phyloP scores from a whole-genome alignment of 2,329 filamentous ascomycete species.

The Bimuria novae-zelandiae region DNA sequence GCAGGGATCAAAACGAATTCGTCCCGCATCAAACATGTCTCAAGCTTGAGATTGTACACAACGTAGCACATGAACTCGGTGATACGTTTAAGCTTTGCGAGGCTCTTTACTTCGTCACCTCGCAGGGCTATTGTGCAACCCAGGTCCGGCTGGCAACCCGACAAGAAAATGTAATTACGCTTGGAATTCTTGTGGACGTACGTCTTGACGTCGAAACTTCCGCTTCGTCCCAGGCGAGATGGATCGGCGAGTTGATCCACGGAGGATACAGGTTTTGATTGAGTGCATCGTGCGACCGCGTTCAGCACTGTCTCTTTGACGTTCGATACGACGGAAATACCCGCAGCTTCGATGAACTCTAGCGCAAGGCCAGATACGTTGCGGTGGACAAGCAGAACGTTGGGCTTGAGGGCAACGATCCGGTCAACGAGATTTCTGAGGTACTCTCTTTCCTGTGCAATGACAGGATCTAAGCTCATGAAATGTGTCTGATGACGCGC shows the following conservation, averaged over 20 bases:
- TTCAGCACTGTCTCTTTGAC: conserved; percentile 96
- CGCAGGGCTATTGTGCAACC: conserved; percentile 94
- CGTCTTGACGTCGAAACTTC: conserved; percentile 92
- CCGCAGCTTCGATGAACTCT: conserved; percentile 82
- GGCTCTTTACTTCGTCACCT: conserved; percentile 71
- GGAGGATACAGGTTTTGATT: conserved; percentile 90
- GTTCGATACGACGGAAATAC: conserved; percentile 93
- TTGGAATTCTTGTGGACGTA: conserved; percentile 84
- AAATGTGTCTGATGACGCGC: conserved; percentile 92
- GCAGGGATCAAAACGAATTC: conserved; percentile 84
- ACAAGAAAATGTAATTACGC: conserved; percentile 95
- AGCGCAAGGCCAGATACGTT: conserved; percentile 90
- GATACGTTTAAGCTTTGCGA: conserved; percentile 85
- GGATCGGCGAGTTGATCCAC: conserved; percentile 86
- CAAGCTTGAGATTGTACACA: conserved; percentile 94
- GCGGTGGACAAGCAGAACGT: conserved; percentile 87
- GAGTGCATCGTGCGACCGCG: conserved; percentile 88
- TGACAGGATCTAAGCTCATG: conserved; percentile 96
- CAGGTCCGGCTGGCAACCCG: conserved; percentile 84
- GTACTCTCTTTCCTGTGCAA: conserved; percentile 95
- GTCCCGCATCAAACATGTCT: conserved; percentile 91
- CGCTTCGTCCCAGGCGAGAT: conserved; percentile 77
- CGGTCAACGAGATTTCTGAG: conserved; percentile 88
- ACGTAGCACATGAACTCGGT: conserved; percentile 99
- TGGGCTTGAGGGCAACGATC: conserved; percentile 82